These are phyloP conservation scores for Rhizopogon vinicolor DNA, from an alignment of 768 basidiomycete genomes.

Conservation along the genomic window DNA sequence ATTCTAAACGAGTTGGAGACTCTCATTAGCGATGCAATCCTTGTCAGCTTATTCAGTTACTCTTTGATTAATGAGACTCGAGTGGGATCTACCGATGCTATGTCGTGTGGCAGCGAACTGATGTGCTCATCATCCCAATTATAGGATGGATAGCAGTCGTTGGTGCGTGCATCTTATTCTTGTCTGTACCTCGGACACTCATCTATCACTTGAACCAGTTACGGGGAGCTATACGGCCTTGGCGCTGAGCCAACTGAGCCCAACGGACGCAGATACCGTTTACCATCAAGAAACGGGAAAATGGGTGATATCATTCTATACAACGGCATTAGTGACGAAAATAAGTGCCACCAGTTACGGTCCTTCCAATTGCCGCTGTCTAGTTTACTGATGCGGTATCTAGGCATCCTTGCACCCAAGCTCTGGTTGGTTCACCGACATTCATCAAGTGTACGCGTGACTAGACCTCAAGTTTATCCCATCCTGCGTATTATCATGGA, in stretches of 20 bases:
- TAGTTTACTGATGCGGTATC: not conserved
- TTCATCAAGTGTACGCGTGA: not conserved
- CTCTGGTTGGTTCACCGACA: not conserved
- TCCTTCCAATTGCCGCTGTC: not conserved
- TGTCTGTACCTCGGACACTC: too few relatives aligned
- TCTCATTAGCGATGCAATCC: not conserved
- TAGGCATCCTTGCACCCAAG: not conserved
- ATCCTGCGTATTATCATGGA: not conserved
- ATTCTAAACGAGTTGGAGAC: constrained; percentile 7
- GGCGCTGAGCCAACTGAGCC: not conserved
- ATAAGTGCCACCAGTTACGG: not conserved
- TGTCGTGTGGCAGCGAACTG: too few relatives aligned
- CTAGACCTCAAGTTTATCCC: not conserved
- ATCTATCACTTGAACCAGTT: too few relatives aligned
- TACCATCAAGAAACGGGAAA: constrained; percentile 3
- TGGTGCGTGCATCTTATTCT: too few relatives aligned
- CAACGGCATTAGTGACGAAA: constrained; percentile 9
- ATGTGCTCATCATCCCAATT: too few relatives aligned
- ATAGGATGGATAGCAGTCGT: too few relatives aligned
- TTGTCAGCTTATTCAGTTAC: constrained; percentile 1
- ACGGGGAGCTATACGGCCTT: not conserved
- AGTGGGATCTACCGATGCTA: constrained; percentile 1
- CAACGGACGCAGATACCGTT: not conserved
- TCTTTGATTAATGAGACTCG: not conserved
- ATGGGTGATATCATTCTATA: constrained; percentile 9